Conservation (phyloP, 768 basidiomycete species). For the Nevesoporus exiguus region DNA sequence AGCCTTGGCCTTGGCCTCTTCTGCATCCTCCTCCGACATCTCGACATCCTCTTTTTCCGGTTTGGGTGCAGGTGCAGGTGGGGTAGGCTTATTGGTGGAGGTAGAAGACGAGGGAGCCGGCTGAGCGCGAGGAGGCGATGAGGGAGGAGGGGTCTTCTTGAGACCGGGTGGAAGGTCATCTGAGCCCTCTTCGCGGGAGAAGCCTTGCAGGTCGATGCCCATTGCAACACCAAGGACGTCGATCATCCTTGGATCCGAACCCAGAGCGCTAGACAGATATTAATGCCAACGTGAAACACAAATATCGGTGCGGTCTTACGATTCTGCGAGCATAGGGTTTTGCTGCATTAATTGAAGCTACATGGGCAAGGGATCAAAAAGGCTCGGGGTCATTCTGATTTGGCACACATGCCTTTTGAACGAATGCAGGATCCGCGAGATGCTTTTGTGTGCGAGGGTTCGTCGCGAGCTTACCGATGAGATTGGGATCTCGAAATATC, state of each 20-base stretch:
- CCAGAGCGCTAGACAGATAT: slow-evolving; percentile 43
- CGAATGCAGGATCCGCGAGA: slow-evolving; percentile 79
- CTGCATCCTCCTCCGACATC: slow-evolving; percentile 61
- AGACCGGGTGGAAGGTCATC: slow-evolving; percentile 70
- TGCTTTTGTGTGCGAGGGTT: slow-evolving; percentile 86
- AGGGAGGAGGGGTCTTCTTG: slow-evolving; percentile 24
- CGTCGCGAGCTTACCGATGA: slow-evolving; percentile 77
- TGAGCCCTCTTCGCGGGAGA: slow-evolving; percentile 80
- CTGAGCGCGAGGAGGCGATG: slow-evolving; percentile 28
- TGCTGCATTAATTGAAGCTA: slow-evolving; percentile 66
- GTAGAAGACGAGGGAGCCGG: slow-evolving; percentile 42
- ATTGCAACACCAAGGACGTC: slow-evolving; percentile 89
- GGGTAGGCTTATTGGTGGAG: slow-evolving; percentile 37
- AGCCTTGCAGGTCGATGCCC: slow-evolving; percentile 90
- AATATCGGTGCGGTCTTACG: slow-evolving; percentile 34
- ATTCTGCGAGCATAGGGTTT: slow-evolving; percentile 62
- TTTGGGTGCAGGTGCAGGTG: slow-evolving; percentile 38
- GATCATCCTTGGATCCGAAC: slow-evolving; percentile 85
- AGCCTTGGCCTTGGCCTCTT: slow-evolving; percentile 71
- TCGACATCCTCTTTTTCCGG: slow-evolving; percentile 58
- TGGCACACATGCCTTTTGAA: slow-evolving; percentile 52
- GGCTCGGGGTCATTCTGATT: not conserved
- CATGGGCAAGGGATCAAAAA: not conserved
- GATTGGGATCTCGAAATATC: slow-evolving; percentile 80
- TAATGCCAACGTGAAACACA: not conserved